phyloP scores from a whole-genome alignment of 2,329 filamentous ascomycete species.

The Aspergillus carbonarius region DNA sequence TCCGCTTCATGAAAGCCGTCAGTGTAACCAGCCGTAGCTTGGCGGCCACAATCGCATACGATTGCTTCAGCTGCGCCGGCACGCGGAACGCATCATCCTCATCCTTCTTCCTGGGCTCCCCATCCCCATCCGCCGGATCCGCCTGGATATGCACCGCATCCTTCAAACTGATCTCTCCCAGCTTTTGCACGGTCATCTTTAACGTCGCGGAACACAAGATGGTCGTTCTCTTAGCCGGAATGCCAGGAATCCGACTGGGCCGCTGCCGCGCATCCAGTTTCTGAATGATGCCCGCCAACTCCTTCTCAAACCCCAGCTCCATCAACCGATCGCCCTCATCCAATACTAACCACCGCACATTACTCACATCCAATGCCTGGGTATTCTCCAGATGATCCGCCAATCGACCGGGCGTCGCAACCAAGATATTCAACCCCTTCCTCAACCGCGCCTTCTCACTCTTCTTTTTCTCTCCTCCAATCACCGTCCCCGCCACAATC shows the following conservation, averaged over 20 bases:
- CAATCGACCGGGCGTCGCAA: slow-evolving; percentile 88
- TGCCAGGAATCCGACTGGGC: slow-evolving; percentile 61
- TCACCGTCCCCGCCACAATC: slow-evolving; percentile 86
- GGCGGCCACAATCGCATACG: slow-evolving; percentile 80
- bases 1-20: slow-evolving; percentile 76
- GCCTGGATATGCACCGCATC: slow-evolving; percentile 86
- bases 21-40: slow-evolving; percentile 90
- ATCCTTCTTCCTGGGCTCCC: slow-evolving; percentile 50
- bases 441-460: slow-evolving; percentile 89
- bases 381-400: slow-evolving; percentile 93
- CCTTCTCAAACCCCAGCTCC: slow-evolving; percentile 96
- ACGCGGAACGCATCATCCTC: slow-evolving; percentile 68
- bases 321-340: slow-evolving; percentile 98
- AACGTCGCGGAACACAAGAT: slow-evolving; percentile 94
- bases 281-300: slow-evolving; percentile 81
- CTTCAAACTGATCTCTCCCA: slow-evolving; percentile 92
- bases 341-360: slow-evolving; percentile 87
- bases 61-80: slow-evolving; percentile 90
- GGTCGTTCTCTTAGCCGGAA: slow-evolving; percentile 75
- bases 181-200: slow-evolving; percentile 93
- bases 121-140: slow-evolving; percentile 56
- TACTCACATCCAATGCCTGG: slow-evolving; percentile 80
- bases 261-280: slow-evolving; percentile 69
- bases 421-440: slow-evolving; percentile 92
- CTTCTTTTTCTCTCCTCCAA: slow-evolving; percentile 70